phyloP scores from a whole-genome alignment of 169 alveolate species.

The Theileria parva region DNA sequence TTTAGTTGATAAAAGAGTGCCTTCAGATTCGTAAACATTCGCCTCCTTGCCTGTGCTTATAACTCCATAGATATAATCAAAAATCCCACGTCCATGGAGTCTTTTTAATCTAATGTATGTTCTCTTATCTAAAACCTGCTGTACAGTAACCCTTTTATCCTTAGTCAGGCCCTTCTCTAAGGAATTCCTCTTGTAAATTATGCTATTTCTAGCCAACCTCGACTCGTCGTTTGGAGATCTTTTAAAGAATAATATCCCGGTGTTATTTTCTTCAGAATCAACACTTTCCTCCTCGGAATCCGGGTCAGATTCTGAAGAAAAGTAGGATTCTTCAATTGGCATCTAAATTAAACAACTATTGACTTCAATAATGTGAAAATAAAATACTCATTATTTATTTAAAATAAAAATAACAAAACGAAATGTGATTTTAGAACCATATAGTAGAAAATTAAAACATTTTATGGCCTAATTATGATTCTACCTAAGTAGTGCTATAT shows the following conservation, averaged over 20 bases:
- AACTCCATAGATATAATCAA: slow-evolving; percentile 92
- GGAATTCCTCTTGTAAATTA: slow-evolving; percentile 47
- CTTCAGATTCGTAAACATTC: slow-evolving; percentile 89
- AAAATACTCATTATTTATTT: too few species aligned
- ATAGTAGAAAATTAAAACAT: neutral
- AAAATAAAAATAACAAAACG: too few species aligned
- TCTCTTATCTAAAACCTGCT: slow-evolving; percentile 94
- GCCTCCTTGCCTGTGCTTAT: slow-evolving; percentile 98
- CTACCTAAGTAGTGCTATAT: neutral
- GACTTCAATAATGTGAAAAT: neutral
- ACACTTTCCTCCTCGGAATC: neutral
- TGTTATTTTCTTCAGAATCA: neutral
- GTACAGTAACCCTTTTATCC: slow-evolving; percentile 95
- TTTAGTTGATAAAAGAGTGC: slow-evolving; percentile 31
- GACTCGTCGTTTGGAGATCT: slow-evolving; percentile 17
- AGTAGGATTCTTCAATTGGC: slow-evolving; percentile 8
- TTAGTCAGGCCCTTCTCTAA: slow-evolving; percentile 84
- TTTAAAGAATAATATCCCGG: slow-evolving; percentile 10
- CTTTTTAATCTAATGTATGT: slow-evolving; percentile 89
- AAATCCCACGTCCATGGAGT: slow-evolving; percentile 85
- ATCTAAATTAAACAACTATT: neutral
- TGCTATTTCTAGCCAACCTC: slow-evolving; percentile 24
- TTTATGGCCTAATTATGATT: neutral
- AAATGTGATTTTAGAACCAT: neutral
- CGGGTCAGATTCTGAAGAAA: slow-evolving; percentile 11